phyloP scores from a whole-genome alignment of 176 grass and related monocot genomes.

The Phoenix roebelenii region DNA sequence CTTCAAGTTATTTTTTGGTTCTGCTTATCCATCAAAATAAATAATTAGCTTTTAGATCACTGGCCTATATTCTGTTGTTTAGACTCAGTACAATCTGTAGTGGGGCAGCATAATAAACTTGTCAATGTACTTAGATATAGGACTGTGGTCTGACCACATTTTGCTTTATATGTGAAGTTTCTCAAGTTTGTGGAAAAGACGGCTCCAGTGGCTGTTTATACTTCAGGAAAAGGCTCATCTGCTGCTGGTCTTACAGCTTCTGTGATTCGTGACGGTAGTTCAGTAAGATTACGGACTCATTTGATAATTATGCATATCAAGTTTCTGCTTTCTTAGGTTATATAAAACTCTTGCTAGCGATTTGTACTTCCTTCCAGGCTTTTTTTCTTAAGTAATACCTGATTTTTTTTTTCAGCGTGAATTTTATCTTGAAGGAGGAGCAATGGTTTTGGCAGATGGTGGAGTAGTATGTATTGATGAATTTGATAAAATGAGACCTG shows the following conservation, averaged over 20 bases:
- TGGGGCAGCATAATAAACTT: too few species aligned
- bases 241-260: constrained; percentile 93
- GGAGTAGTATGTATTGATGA: constrained; percentile 98
- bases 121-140: too few species aligned
- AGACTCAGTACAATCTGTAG: too few species aligned
- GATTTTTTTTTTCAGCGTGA: constrained; percentile 48
- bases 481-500: constrained; percentile 99
- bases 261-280: constrained; percentile 77
- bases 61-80: too few species aligned
- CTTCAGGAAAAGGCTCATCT: constrained; percentile 98
- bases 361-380: not conserved
- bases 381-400: not conserved
- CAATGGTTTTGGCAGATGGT: constrained; percentile 94
- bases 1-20: too few species aligned
- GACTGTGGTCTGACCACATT: too few species aligned
- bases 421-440: constrained; percentile 99
- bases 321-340: too few species aligned
- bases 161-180: constrained; percentile 42
- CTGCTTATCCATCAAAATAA: too few species aligned
- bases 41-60: too few species aligned
- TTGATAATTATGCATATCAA: not conserved
- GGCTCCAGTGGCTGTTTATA: constrained; percentile 89
- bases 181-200: constrained; percentile 99
- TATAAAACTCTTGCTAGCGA: not conserved
- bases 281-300: constrained; percentile 38